These are phyloP conservation scores for Pseudogymnoascus sp. DNA, from an alignment of 2,329 filamentous ascomycete species.

Conservation along the genomic window DNA sequence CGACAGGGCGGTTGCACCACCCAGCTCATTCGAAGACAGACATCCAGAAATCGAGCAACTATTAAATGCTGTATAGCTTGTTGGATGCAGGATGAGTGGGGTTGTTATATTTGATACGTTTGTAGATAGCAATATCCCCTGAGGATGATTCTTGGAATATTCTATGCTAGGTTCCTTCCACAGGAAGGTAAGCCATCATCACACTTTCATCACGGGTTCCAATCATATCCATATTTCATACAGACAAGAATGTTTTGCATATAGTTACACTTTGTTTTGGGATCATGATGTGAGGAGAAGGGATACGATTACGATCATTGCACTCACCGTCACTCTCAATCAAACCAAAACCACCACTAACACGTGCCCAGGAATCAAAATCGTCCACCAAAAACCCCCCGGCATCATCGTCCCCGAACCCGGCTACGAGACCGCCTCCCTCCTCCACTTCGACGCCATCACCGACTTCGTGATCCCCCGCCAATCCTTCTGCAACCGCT, in stretches of 20 bases:
- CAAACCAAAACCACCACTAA: neutral
- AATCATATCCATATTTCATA: neutral
- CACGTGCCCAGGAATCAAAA: conserved; percentile 46
- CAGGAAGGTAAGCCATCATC: conserved; percentile 45
- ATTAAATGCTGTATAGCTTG: neutral
- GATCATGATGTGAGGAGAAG: neutral
- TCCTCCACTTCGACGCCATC: conserved; percentile 80
- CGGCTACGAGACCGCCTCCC: conserved; percentile 47
- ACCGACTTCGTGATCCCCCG: conserved; percentile 91
- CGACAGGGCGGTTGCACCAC: neutral
- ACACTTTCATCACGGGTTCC: conserved; percentile 1
- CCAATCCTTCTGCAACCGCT: conserved; percentile 89
- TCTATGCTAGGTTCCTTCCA: conserved; percentile 62
- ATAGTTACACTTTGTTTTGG: neutral
- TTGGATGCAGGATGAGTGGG: neutral
- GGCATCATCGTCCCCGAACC: conserved; percentile 51
- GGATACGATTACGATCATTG: neutral
- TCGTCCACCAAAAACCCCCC: conserved; percentile 55
- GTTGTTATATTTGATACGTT: neutral
- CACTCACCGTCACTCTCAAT: neutral
- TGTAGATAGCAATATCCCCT: neutral
- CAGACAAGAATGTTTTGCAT: neutral
- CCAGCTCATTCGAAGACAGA: neutral
- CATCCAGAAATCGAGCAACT: neutral
- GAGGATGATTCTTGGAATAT: conserved; percentile 61